Percentiles rank a stretch among this genome's conserved stretches.
These are phyloP conservation scores for Mucor racemosus DNA, from an alignment of 371 early-diverging fungal genomes.

Conservation along the genomic window DNA sequence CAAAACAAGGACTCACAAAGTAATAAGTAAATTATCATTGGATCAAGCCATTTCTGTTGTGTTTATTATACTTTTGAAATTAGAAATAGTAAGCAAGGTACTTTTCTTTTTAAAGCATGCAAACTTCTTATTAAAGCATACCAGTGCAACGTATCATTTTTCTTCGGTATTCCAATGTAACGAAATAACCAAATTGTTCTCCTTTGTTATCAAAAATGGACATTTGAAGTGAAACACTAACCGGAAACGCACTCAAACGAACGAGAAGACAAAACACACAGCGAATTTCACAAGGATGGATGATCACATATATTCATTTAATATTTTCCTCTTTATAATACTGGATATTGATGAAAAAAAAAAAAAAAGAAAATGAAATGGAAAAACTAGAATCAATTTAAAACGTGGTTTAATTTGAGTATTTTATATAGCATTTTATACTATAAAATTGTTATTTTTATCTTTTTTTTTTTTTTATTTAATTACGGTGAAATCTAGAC, in stretches of 20 bases:
- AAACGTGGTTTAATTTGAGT: slow-evolving; percentile 3
- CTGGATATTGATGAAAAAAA: not conserved
- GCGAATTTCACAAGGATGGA: not conserved
- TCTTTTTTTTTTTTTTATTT: not conserved
- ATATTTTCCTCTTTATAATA: not conserved
- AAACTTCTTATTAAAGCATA: slow-evolving; percentile 1
- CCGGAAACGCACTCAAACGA: not conserved
- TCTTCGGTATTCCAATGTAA: not conserved
- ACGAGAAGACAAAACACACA: not conserved
- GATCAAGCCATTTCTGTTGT: slow-evolving; percentile 24
- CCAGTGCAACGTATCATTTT: slow-evolving; percentile 10
- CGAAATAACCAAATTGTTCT: not conserved
- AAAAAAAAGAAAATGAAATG: not conserved
- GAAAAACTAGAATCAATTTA: not conserved
- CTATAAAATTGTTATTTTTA: not conserved
- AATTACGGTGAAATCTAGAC: slow-evolving; percentile 10
- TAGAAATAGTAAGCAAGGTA: slow-evolving; percentile 18
- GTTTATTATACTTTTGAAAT: slow-evolving; percentile 16
- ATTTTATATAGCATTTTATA: not conserved
- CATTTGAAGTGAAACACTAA: slow-evolving; percentile 3
- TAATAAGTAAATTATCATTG: slow-evolving; percentile 15
- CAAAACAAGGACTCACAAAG: not conserved
- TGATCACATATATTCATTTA: not conserved
- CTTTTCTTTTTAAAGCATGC: slow-evolving; percentile 10
- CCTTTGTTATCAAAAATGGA: not conserved